Conservation (phyloP, 257 asterid genomes). For the Plantago elongata region DNA sequence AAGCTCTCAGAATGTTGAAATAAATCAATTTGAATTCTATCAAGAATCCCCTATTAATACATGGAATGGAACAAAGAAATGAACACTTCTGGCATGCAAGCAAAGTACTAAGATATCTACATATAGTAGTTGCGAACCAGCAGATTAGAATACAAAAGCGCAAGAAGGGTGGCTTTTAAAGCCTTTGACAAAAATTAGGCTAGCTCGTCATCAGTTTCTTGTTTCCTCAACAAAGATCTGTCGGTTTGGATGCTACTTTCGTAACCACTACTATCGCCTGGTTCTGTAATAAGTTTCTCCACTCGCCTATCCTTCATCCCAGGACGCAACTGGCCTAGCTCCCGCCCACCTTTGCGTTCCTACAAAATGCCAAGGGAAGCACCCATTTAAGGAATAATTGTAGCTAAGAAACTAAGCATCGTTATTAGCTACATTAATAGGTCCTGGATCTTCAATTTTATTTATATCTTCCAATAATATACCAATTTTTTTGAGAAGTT, state of each 20-base stretch:
- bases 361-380: constrained; percentile 20
- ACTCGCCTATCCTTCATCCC: constrained; percentile 31
- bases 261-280: constrained; percentile 84
- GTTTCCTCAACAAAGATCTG: constrained; percentile 45
- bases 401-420: neutral
- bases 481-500: neutral
- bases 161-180: too few species aligned
- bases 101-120: too few species aligned
- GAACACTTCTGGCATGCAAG: too few species aligned
- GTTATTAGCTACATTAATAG: too few species aligned
- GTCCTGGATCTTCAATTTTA: too few species aligned
- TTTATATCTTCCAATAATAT: too few species aligned
- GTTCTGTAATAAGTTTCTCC: constrained; percentile 50
- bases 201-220: constrained; percentile 61
- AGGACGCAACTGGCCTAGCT: constrained; percentile 33
- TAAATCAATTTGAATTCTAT: too few species aligned
- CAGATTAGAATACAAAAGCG: too few species aligned
- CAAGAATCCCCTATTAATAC: too few species aligned
- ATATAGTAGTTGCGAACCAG: too few species aligned
- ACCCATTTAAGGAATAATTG: neutral
- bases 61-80: too few species aligned
- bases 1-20: too few species aligned
- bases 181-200: constrained; percentile 1
- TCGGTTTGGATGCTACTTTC: constrained; percentile 73
- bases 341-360: constrained; percentile 64